A percentile compares a stretch with the other conserved stretches of the same genome.
Conservation (phyloP, 2,329 filamentous ascomycete genomes). For the Myriosclerotinia curreyana region DNA sequence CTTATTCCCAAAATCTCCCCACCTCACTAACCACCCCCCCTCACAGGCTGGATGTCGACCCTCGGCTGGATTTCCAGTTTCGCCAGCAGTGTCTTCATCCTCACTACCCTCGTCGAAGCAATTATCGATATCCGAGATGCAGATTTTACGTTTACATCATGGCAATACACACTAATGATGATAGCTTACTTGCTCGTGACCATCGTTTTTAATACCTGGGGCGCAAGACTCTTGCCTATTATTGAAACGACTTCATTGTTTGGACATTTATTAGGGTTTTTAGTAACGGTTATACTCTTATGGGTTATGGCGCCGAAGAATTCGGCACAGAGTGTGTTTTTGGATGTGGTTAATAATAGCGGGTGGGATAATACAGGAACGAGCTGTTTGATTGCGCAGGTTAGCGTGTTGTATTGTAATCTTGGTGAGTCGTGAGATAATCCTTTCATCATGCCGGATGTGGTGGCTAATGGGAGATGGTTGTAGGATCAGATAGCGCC, state of each 20-base stretch:
- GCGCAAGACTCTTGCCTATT: constrained; percentile 43
- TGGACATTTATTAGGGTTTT: constrained; percentile 46
- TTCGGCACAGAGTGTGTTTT: constrained; percentile 36
- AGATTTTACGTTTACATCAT: constrained; percentile 40
- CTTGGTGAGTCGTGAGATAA: constrained; percentile 31
- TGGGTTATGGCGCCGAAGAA: constrained; percentile 36
- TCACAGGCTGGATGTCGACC: constrained; percentile 46
- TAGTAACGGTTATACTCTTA: constrained; percentile 45
- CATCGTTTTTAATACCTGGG: constrained; percentile 46
- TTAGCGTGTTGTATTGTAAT: constrained; percentile 34
- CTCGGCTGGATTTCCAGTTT: constrained; percentile 47
- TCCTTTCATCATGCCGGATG: background rate
- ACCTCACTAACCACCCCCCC: constrained; percentile 22
- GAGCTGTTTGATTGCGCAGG: constrained; percentile 42
- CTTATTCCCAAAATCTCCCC: background rate
- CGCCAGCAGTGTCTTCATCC: constrained; percentile 44
- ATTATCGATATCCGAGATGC: constrained; percentile 40
- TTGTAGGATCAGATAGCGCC: constrained; percentile 30
- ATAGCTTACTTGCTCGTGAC: constrained; percentile 44
- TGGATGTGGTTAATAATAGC: constrained; percentile 38
- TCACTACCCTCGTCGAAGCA: constrained; percentile 47
- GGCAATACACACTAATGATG: constrained; percentile 46
- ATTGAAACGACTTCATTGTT: constrained; percentile 46
- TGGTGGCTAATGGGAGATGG: background rate
- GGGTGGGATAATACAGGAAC: constrained; percentile 40